phyloP scores from a whole-genome alignment of 805 yeast genomes.

The Gaillardinia entomophila region DNA sequence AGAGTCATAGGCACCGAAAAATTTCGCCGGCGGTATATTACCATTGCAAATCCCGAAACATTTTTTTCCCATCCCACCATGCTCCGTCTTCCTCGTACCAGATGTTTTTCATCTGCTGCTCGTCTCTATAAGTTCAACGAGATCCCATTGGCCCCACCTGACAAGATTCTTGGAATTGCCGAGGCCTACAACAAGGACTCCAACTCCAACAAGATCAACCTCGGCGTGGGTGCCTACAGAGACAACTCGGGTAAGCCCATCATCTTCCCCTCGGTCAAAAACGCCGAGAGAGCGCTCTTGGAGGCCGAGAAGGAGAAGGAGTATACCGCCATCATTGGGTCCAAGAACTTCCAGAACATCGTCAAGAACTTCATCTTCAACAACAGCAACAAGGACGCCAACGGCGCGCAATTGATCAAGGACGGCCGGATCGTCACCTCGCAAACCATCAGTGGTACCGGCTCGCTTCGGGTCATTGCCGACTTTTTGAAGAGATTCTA shows the following conservation, averaged over 20 bases:
- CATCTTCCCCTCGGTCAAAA: constrained; percentile 70
- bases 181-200: constrained; percentile 67
- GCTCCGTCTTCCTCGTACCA: constrained; percentile 11
- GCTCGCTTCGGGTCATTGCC: constrained; percentile 82
- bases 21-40: no score
- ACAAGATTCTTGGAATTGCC: constrained; percentile 76
- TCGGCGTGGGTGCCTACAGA: constrained; percentile 92
- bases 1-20: no score
- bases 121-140: constrained; percentile 21
- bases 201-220: constrained; percentile 51
- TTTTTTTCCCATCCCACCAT: constrained; percentile 3
- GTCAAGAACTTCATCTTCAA: constrained; percentile 72
- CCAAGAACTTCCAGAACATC: constrained; percentile 55
- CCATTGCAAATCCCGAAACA: neutral
- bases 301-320: constrained; percentile 63
- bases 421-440: constrained; percentile 70
- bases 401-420: constrained; percentile 49
- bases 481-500: constrained; percentile 66
- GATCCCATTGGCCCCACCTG: constrained; percentile 64
- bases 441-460: constrained; percentile 94
- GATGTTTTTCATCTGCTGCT: constrained; percentile 11
- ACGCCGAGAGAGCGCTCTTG: constrained; percentile 53
- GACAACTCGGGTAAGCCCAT: constrained; percentile 85
- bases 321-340: constrained; percentile 82
- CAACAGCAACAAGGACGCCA: constrained; percentile 44